Conservation (phyloP, 805 yeast species). For the Monosporozyma siamensis region DNA sequence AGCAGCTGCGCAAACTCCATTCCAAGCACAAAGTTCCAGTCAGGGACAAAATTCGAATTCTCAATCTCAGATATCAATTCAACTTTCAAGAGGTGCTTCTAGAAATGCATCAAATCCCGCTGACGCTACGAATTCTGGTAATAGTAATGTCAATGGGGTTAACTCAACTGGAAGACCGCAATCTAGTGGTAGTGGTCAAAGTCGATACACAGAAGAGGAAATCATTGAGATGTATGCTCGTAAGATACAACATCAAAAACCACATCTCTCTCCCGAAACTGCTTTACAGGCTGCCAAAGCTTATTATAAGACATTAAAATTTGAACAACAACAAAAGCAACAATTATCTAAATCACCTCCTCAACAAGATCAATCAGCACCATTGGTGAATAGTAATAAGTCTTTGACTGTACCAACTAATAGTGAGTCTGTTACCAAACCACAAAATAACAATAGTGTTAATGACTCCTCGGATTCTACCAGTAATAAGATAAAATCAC, state of each 20-base stretch:
- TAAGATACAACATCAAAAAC: slow-evolving; percentile 26
- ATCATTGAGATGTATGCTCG: slow-evolving; percentile 26
- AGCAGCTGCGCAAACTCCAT: slow-evolving; percentile 10
- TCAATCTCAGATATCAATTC: background rate
- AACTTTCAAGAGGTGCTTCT: slow-evolving; percentile 3
- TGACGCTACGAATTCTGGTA: background rate
- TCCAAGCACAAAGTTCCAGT: slow-evolving; percentile 5
- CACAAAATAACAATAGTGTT: slow-evolving; percentile 1
- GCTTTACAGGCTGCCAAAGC: slow-evolving; percentile 30
- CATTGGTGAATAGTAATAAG: background rate
- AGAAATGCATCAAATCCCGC: slow-evolving; percentile 3
- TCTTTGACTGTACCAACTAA: background rate
- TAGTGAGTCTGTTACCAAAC: slow-evolving; percentile 1
- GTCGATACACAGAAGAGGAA: slow-evolving; percentile 22
- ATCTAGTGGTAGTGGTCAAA: slow-evolving; percentile 5
- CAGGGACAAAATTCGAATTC: background rate
- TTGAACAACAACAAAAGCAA: slow-evolving; percentile 19
- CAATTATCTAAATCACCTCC: slow-evolving; percentile 24
- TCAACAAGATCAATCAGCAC: slow-evolving; percentile 3
- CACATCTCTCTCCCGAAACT: slow-evolving; percentile 24
- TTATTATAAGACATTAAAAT: slow-evolving; percentile 19
- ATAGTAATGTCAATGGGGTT: background rate
- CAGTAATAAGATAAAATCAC: slow-evolving; percentile 19
- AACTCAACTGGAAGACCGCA: background rate
- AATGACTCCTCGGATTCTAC: background rate